Evolutionary conservation across 2,329 filamentous ascomycete species (phyloP).

Genomic region (Calonectria henricotiae): DNA sequence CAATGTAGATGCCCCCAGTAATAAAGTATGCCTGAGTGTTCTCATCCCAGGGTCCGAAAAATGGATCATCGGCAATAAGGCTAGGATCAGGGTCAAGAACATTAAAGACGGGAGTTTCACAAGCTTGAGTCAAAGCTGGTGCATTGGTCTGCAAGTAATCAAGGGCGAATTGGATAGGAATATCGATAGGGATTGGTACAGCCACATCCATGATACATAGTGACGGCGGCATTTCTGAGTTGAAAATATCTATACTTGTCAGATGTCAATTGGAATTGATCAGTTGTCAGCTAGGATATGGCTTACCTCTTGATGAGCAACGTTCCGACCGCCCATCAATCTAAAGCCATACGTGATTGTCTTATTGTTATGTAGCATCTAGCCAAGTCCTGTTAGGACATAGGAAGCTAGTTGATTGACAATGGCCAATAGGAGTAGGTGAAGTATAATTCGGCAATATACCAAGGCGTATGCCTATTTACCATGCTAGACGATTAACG

Average conservation of each 20-base stretch:
- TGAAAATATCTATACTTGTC: background rate
- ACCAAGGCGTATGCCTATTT: conserved; percentile 7
- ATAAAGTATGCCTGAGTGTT: background rate
- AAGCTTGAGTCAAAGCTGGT: conserved; percentile 1
- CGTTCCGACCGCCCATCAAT: background rate
- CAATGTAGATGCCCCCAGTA: conserved; percentile 1
- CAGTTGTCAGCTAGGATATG: background rate
- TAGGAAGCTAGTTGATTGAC: background rate
- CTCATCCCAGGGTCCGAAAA: conserved; percentile 20
- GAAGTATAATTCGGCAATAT: background rate
- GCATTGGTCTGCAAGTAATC: conserved; percentile 3
- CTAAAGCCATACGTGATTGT: background rate
- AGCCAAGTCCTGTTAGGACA: background rate
- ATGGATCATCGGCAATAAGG: conserved; percentile 6
- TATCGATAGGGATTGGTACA: background rate
- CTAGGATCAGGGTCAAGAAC: background rate
- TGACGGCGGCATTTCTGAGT: background rate
- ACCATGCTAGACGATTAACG: background rate
- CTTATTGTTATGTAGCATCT: background rate
- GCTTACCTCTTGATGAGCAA: background rate
- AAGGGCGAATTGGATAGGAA: conserved; percentile 4
- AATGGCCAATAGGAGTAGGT: background rate
- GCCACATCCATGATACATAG: background rate
- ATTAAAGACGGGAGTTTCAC: background rate
- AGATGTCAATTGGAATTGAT: background rate